These are phyloP conservation scores for Fusarium sp. DNA, from an alignment of 2,329 filamentous ascomycete species.

Conservation along the genomic window DNA sequence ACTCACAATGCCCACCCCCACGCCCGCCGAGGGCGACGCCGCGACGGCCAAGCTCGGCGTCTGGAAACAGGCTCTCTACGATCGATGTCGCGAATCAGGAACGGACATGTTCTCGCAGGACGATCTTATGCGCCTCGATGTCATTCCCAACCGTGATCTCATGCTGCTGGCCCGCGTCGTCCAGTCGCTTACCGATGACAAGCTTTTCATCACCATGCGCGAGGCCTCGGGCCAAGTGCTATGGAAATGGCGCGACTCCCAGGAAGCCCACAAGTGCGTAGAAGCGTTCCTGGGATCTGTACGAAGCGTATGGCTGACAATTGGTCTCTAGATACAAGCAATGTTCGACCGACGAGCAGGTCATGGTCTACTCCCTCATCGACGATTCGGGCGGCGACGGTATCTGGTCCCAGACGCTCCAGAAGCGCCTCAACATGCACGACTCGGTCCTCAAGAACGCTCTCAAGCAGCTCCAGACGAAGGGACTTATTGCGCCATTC, in stretches of 20 bases:
- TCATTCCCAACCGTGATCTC: constrained; percentile 70
- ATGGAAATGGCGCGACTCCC: constrained; percentile 70
- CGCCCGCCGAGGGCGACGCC: constrained; percentile 50
- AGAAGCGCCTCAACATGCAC: constrained; percentile 83
- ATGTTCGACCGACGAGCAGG: constrained; percentile 78
- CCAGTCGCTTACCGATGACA: constrained; percentile 70
- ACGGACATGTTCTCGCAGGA: constrained; percentile 69
- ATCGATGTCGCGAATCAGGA: constrained; percentile 65
- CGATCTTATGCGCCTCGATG: constrained; percentile 68
- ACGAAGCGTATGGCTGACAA: constrained; percentile 27
- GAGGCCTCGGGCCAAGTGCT: constrained; percentile 57
- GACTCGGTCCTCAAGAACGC: constrained; percentile 84
- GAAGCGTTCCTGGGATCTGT: not conserved
- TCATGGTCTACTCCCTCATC: constrained; percentile 88
- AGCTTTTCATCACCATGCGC: constrained; percentile 65
- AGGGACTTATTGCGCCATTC: constrained; percentile 87
- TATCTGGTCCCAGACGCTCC: constrained; percentile 91
- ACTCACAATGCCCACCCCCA: constrained; percentile 51
- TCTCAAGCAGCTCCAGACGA: constrained; percentile 85
- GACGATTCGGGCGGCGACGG: constrained; percentile 87
- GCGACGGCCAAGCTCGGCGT: constrained; percentile 61
- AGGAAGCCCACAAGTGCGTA: constrained; percentile 73
- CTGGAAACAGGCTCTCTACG: constrained; percentile 70
- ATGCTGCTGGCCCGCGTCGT: constrained; percentile 67
- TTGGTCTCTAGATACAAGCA: constrained; percentile 65